Conservation (phyloP, 1,284 basidiomycete genomes). For the Chondrostereum purpureum region DNA sequence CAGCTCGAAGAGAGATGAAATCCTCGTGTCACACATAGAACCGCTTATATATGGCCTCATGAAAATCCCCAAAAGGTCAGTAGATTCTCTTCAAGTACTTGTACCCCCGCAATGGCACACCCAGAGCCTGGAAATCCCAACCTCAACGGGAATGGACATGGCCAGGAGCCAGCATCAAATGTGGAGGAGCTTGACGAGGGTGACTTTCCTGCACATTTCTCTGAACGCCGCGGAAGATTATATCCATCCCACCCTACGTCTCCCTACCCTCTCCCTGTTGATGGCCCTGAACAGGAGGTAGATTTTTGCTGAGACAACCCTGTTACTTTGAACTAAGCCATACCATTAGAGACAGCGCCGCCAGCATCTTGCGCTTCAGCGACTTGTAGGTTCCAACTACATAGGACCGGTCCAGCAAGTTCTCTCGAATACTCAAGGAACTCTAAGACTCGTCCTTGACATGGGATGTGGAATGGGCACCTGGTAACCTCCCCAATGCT, state of each 20-base stretch:
- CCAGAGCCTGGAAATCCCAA: too few relatives aligned
- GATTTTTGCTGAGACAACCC: too few relatives aligned
- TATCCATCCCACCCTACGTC: conserved; percentile 55
- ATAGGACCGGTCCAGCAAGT: conserved; percentile 50
- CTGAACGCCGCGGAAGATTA: conserved; percentile 47
- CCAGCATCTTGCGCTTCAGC: conserved; percentile 40
- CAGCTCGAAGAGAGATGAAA: too few relatives aligned
- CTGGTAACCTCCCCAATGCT: conserved; percentile 40
- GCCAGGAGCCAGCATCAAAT: neutral
- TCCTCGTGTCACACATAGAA: too few relatives aligned
- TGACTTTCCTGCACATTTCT: conserved; percentile 54
- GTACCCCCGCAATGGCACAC: too few relatives aligned
- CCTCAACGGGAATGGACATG: neutral
- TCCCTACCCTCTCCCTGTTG: conserved; percentile 63
- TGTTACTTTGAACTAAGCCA: too few relatives aligned
- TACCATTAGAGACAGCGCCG: conserved; percentile 43
- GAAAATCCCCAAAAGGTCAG: too few relatives aligned
- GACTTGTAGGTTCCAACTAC: conserved; percentile 44
- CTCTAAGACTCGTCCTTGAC: conserved; percentile 52
- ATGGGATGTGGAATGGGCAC: conserved; percentile 63
- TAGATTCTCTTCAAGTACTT: too few relatives aligned
- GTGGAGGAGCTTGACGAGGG: conserved; percentile 28
- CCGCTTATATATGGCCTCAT: too few relatives aligned
- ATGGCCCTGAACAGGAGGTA: conserved; percentile 57
- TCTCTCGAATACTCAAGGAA: conserved; percentile 30